These are phyloP conservation scores for Aspergillus haitiensis DNA, from an alignment of 495 filamentous ascomycete species.

Conservation along the genomic window DNA sequence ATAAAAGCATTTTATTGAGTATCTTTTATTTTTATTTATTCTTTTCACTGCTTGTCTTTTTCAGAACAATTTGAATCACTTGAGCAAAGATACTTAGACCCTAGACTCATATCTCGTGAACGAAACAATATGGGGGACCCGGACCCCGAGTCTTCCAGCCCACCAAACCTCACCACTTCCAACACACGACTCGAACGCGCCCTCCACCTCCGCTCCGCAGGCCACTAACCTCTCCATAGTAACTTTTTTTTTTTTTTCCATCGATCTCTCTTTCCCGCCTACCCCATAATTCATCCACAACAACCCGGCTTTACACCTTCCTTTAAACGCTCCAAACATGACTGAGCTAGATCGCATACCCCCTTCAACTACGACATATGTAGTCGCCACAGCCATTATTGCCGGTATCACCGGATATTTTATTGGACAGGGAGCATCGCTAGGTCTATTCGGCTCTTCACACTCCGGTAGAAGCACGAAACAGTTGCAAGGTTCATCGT, in stretches of 20 bases:
- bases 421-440: constrained; percentile 51
- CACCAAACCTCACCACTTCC: too few species aligned
- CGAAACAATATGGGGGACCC: too few species aligned
- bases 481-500: constrained; percentile 47
- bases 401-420: constrained; percentile 68
- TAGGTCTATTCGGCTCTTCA: constrained; percentile 43
- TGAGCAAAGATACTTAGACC: too few species aligned
- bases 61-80: too few species aligned
- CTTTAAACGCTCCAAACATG: constrained; percentile 31
- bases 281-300: constrained; percentile 6
- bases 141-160: too few species aligned
- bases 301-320: not conserved
- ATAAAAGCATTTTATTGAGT: constrained; percentile 1
- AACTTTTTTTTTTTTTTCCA: not conserved
- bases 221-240: not conserved
- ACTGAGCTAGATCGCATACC: constrained; percentile 41
- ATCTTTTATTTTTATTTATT: not conserved
- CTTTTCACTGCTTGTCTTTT: not conserved
- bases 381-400: constrained; percentile 65
- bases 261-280: not conserved
- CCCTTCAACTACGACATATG: constrained; percentile 50
- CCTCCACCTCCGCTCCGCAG: too few species aligned
- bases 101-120: too few species aligned
- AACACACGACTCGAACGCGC: too few species aligned
- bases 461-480: constrained; percentile 52